A percentile compares a stretch with the other conserved stretches of the same genome.
Evolutionary conservation across 1,284 basidiomycete genomes (phyloP).

Genomic region (Cryptococcus sp.): DNA sequence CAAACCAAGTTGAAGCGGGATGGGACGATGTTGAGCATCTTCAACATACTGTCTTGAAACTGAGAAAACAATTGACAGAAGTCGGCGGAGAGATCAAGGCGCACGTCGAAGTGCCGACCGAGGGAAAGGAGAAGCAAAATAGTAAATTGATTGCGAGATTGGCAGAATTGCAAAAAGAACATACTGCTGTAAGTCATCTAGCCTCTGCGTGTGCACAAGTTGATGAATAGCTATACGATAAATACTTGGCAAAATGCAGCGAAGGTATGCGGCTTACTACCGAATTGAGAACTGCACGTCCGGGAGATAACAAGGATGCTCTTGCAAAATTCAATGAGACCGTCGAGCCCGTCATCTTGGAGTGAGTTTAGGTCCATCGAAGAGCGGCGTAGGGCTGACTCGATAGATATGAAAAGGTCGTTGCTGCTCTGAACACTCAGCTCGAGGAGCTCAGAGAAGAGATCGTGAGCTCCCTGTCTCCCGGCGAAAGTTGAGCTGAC

Average conservation of each 20-base stretch:
- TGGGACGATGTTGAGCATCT: conserved; percentile 99
- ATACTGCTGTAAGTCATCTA: conserved; percentile 24
- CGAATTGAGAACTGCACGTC: conserved; percentile 45
- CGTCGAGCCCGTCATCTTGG: conserved; percentile 94
- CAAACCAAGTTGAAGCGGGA: conserved; percentile 92
- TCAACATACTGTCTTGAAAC: conserved; percentile 73
- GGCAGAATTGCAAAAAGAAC: conserved; percentile 42
- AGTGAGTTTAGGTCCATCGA: conserved; percentile 45
- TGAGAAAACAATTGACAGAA: conserved; percentile 77
- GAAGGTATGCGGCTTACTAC: conserved; percentile 43
- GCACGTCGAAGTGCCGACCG: conserved; percentile 47
- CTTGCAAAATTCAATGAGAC: conserved; percentile 84
- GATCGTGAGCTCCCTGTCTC: conserved; percentile 48
- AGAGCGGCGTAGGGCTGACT: background rate
- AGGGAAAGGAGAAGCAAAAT: conserved; percentile 78
- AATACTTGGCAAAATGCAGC: conserved; percentile 39
- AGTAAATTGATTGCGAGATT: conserved; percentile 69
- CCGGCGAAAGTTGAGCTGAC: background rate
- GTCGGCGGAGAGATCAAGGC: conserved; percentile 41
- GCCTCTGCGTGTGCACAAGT: background rate
- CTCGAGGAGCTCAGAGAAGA: conserved; percentile 86
- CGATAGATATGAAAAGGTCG: conserved; percentile 81
- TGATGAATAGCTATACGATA: conserved; percentile 34
- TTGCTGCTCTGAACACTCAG: conserved; percentile 82
- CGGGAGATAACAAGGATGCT: conserved; percentile 60